Percentiles rank a stretch among this genome's conserved stretches.
phyloP scores from a whole-genome alignment of 371 early-diverging fungal genomes.

The Mortierella sp. region DNA sequence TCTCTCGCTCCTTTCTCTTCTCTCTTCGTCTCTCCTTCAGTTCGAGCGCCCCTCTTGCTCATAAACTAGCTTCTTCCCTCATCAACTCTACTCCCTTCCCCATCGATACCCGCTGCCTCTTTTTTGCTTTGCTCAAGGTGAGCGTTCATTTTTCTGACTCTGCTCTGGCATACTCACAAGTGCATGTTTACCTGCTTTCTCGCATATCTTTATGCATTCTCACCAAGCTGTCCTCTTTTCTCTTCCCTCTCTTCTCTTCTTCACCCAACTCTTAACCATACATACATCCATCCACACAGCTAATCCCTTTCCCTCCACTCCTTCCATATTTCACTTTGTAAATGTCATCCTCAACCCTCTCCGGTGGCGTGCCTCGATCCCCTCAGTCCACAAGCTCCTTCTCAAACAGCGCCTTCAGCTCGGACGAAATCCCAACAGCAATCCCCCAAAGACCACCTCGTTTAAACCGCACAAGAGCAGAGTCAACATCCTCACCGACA shows the following conservation, averaged over 20 bases:
- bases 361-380: slow-evolving; percentile 27
- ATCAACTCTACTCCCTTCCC: not conserved
- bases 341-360: slow-evolving; percentile 25
- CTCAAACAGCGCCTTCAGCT: slow-evolving; percentile 21
- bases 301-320: not conserved
- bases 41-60: not conserved
- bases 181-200: not conserved
- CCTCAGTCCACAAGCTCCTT: slow-evolving; percentile 29
- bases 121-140: not conserved
- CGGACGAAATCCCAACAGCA: slow-evolving; percentile 33
- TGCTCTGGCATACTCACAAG: not conserved
- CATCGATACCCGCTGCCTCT: not conserved
- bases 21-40: not conserved
- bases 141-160: not conserved
- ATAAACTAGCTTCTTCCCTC: not conserved
- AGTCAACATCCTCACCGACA: slow-evolving; percentile 28
- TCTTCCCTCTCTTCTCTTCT: not conserved
- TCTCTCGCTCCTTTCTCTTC: not conserved
- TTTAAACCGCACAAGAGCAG: slow-evolving; percentile 25
- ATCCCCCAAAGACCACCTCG: slow-evolving; percentile 48
- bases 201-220: not conserved
- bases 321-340: not conserved
- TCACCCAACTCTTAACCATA: not conserved
- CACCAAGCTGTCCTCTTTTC: not conserved
- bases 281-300: not conserved